A percentile compares a stretch with the other conserved stretches of the same genome.
These are phyloP conservation scores for Fusarium hainanense DNA, from an alignment of 2,329 filamentous ascomycete species.

Conservation along the genomic window DNA sequence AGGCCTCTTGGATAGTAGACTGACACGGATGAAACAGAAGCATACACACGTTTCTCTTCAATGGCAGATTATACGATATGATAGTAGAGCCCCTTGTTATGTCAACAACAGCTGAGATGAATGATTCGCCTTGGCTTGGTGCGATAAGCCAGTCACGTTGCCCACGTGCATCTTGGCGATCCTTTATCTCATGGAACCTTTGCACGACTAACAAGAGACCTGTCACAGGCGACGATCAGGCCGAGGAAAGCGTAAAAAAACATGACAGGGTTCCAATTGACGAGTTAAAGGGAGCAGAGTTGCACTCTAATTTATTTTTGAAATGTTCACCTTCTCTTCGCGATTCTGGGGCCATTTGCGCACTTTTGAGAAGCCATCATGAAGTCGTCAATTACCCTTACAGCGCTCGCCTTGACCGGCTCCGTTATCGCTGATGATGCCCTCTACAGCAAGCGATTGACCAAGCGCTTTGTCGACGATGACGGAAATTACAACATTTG, in stretches of 20 bases:
- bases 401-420: conserved; percentile 44
- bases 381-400: conserved; percentile 40
- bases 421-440: conserved; percentile 56
- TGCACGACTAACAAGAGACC: conserved; percentile 10
- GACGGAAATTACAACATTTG: conserved; percentile 66
- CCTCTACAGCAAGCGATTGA: conserved; percentile 60
- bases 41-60: not conserved
- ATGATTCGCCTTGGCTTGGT: conserved; percentile 10
- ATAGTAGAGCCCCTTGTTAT: not conserved
- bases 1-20: not conserved
- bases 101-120: not conserved
- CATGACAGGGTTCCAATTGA: conserved; percentile 15
- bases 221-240: conserved; percentile 20
- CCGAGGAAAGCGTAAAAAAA: not conserved
- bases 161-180: conserved; percentile 47
- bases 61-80: not conserved
- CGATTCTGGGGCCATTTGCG: not conserved
- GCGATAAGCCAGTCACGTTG: conserved; percentile 42
- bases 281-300: conserved; percentile 32
- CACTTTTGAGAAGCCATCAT: conserved; percentile 20
- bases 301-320: conserved; percentile 3
- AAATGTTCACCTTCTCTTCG: not conserved
- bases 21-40: not conserved
- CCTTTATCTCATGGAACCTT: conserved; percentile 28
- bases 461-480: conserved; percentile 61